phyloP scores from a whole-genome alignment of 768 basidiomycete species.

The Tremella yokohamensis region DNA sequence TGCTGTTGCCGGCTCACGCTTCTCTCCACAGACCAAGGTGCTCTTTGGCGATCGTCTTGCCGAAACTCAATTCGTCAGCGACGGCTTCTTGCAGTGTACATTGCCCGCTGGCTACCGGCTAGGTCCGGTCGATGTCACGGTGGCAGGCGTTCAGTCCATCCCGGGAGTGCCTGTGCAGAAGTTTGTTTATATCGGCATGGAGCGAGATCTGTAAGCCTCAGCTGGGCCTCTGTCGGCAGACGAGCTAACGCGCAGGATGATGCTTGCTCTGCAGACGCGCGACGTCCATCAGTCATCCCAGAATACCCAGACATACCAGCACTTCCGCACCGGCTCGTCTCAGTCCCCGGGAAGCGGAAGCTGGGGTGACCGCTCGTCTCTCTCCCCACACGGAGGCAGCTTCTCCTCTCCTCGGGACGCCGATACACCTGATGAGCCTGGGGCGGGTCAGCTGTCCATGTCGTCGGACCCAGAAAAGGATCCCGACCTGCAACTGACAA shows the following conservation, averaged over 20 bases:
- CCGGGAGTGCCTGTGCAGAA: conserved; percentile 18
- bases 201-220: conserved; percentile 36
- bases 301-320: conserved; percentile 34
- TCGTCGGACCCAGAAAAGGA: not conserved
- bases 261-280: conserved; percentile 35
- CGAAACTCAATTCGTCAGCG: conserved; percentile 77
- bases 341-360: conserved; percentile 13
- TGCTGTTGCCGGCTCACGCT: conserved; percentile 86
- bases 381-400: conserved; percentile 17
- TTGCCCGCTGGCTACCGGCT: conserved; percentile 74
- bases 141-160: conserved; percentile 62
- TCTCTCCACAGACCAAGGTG: conserved; percentile 61
- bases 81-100: conserved; percentile 73
- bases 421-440: no score
- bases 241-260: conserved; percentile 19
- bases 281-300: conserved; percentile 37
- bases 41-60: conserved; percentile 72
- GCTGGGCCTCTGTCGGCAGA: no score
- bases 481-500: conserved; percentile 65
- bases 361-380: conserved; percentile 33
- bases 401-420: no score
- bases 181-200: conserved; percentile 38
- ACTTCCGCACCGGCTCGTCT: conserved; percentile 34
- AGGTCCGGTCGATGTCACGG: conserved; percentile 85
- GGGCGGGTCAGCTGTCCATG: not conserved